These are phyloP conservation scores for Castanospermum australe DNA, from an alignment of 306 rosid genomes.

Conservation along the genomic window DNA sequence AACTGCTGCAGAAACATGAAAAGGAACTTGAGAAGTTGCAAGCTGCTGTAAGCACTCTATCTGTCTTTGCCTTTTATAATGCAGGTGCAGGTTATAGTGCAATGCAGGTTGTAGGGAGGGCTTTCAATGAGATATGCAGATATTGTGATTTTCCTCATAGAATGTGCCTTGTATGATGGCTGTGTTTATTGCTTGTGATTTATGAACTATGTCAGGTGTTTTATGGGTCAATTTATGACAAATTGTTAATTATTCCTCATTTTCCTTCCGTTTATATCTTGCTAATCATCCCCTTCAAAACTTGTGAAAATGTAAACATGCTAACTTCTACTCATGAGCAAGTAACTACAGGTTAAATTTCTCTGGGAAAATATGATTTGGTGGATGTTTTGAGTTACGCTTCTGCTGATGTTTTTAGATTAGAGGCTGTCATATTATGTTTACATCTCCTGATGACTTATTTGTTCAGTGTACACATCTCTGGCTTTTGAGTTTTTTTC, in stretches of 20 bases:
- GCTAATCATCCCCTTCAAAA: not conserved
- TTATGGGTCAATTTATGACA: not conserved
- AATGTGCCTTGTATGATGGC: not conserved
- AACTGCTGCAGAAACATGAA: slow-evolving; percentile 61
- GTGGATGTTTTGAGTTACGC: not conserved
- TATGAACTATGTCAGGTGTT: not conserved
- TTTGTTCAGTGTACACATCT: not conserved
- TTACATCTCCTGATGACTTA: not conserved
- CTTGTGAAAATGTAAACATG: not conserved
- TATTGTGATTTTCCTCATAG: not conserved
- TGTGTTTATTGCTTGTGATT: not conserved
- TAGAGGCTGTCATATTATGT: not conserved
- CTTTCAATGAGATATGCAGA: not conserved
- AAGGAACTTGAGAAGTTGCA: slow-evolving; percentile 63
- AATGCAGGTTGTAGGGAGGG: not conserved
- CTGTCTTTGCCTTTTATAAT: not conserved
- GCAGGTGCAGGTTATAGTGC: not conserved
- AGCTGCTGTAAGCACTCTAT: slow-evolving; percentile 50
- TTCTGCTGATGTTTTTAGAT: not conserved
- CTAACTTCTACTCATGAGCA: not conserved
- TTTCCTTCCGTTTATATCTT: not conserved
- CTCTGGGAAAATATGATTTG: not conserved
- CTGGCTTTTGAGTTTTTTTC: not conserved
- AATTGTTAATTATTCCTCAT: not conserved
- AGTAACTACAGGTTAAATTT: not conserved